Evolutionary conservation across 2,329 filamentous ascomycete species (phyloP).

Genomic region (Alternaria sp.): DNA sequence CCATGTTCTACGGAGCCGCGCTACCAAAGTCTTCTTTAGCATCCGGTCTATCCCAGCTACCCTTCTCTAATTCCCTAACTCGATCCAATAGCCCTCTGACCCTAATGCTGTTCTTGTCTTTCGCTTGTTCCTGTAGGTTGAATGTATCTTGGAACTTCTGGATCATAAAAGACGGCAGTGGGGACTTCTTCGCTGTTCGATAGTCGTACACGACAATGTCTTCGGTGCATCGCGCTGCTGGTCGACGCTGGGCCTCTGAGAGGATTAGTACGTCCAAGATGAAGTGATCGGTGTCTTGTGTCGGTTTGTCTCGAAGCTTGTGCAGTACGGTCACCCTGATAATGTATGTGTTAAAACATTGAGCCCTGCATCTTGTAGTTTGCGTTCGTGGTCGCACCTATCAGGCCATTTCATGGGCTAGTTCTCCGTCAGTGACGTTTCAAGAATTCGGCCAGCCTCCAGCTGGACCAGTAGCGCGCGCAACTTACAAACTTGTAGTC

Average conservation of each 20-base stretch:
- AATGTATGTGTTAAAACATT: background rate
- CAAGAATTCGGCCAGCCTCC: background rate
- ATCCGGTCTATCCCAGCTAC: constrained; percentile 74
- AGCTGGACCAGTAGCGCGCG: background rate
- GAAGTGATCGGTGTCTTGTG: constrained; percentile 60
- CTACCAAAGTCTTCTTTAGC: constrained; percentile 71
- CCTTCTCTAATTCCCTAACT: constrained; percentile 68
- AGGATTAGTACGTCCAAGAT: constrained; percentile 69
- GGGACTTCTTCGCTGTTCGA: constrained; percentile 60
- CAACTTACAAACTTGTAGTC: constrained; percentile 84
- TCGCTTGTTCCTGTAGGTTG: constrained; percentile 66
- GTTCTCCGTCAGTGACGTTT: background rate
- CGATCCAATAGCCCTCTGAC: constrained; percentile 59
- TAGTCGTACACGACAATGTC: constrained; percentile 84
- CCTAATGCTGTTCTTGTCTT: constrained; percentile 57
- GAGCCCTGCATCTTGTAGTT: background rate
- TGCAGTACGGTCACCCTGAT: constrained; percentile 77
- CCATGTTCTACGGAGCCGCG: constrained; percentile 18
- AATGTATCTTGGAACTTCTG: constrained; percentile 66
- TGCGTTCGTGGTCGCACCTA: constrained; percentile 36
- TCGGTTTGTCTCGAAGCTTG: constrained; percentile 67
- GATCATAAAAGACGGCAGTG: constrained; percentile 66
- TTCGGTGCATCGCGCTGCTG: constrained; percentile 76
- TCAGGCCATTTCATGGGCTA: constrained; percentile 82
- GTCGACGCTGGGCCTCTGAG: constrained; percentile 74